Percentiles rank a stretch among this genome's conserved stretches.
Evolutionary conservation across 2,329 filamentous ascomycete genomes (phyloP).

Genomic region (Neofusicoccum parvum): DNA sequence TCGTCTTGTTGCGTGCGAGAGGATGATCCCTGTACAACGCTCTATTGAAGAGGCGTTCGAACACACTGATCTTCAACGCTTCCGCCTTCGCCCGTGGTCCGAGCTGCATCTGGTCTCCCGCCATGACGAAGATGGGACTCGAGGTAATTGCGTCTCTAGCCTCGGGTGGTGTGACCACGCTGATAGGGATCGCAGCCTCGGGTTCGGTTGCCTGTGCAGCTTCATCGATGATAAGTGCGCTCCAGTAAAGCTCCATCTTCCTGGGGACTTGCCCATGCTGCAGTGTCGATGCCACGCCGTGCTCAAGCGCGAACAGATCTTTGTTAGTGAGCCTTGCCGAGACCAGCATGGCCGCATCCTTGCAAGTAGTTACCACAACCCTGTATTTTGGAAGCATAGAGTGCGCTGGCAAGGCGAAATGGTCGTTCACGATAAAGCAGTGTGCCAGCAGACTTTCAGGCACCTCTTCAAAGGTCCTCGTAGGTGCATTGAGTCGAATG

Average conservation of each 20-base stretch:
- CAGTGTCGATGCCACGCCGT: conserved; percentile 34
- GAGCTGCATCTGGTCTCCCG: conserved; percentile 50
- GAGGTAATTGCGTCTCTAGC: conserved; percentile 24
- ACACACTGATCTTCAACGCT: conserved; percentile 41
- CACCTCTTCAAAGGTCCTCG: conserved; percentile 46
- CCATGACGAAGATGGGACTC: conserved; percentile 47
- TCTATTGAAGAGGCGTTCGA: conserved; percentile 45
- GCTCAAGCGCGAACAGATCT: conserved; percentile 43
- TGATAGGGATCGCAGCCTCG: conserved; percentile 44
- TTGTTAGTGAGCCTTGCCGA: conserved; percentile 47
- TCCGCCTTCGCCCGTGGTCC: conserved; percentile 43
- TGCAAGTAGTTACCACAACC: conserved; percentile 47
- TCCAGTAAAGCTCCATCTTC: conserved; percentile 42
- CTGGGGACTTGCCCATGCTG: conserved; percentile 30
- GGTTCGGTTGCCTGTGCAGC: conserved; percentile 50
- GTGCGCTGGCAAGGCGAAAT: conserved; percentile 46
- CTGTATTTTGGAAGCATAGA: conserved; percentile 43
- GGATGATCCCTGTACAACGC: conserved; percentile 44
- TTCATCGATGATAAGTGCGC: conserved; percentile 49
- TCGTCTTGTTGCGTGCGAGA: conserved; percentile 38
- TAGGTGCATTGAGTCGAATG: conserved; percentile 46
- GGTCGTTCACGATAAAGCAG: conserved; percentile 42
- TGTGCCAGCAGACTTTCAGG: conserved; percentile 42
- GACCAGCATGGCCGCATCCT: conserved; percentile 45
- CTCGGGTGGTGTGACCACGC: conserved; percentile 42